phyloP scores from a whole-genome alignment of 257 asterid species.

The Solanum pimpinellifolium region DNA sequence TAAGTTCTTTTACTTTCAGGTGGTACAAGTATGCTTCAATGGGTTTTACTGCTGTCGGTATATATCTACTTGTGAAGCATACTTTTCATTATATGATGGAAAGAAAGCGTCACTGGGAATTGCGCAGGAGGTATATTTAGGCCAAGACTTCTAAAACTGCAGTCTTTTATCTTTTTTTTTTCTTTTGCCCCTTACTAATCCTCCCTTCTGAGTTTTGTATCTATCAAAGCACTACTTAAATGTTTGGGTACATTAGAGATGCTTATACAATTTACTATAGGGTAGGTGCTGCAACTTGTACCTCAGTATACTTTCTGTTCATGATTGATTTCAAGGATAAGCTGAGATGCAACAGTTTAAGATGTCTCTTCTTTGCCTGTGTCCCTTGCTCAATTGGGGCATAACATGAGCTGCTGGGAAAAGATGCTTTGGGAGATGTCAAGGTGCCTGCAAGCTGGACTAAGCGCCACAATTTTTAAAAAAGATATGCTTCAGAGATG shows the following conservation, averaged over 20 bases:
- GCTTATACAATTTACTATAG: neutral
- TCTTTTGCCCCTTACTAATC: neutral
- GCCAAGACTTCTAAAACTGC: neutral
- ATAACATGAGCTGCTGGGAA: neutral
- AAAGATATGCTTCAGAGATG: neutral
- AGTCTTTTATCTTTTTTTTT: neutral
- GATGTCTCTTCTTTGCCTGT: neutral
- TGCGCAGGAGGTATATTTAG: conserved; percentile 56
- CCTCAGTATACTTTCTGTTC: neutral
- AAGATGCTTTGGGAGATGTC: neutral
- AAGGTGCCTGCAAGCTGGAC: neutral
- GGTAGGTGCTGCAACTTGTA: neutral
- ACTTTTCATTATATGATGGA: conserved; percentile 63
- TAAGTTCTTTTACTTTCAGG: conserved; percentile 33
- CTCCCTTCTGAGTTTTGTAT: neutral
- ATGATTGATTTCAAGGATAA: neutral
- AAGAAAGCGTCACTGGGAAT: conserved; percentile 82
- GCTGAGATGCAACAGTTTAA: neutral
- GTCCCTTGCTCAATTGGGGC: neutral
- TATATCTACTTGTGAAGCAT: conserved; percentile 71
- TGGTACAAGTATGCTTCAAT: conserved; percentile 83
- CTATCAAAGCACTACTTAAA: neutral
- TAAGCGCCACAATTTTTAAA: neutral
- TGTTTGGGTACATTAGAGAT: neutral
- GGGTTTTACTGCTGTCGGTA: conserved; percentile 70